phyloP scores from a whole-genome alignment of 352 stramenopile genomes.

The Halophytophthora polymorphica region DNA sequence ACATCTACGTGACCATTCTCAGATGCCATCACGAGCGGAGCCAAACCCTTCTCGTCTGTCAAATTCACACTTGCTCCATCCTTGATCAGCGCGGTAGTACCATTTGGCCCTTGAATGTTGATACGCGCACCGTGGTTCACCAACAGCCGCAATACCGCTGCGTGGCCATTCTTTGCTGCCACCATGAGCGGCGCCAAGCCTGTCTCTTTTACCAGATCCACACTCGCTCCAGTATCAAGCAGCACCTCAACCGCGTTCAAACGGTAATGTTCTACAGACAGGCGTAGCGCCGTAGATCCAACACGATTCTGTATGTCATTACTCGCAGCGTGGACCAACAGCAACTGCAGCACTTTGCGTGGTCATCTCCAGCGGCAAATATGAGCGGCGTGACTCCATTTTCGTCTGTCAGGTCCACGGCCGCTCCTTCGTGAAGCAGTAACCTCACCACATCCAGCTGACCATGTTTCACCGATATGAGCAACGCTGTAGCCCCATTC shows the following conservation, averaged over 20 bases:
- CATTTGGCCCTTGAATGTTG: background rate
- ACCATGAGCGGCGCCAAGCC: background rate
- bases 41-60: background rate
- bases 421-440: background rate
- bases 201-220: background rate
- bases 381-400: background rate
- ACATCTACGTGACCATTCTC: conserved; percentile 8
- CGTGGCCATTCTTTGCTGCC: background rate
- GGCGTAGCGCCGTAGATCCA: background rate
- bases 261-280: background rate
- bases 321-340: background rate
- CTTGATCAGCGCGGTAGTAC: background rate
- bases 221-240: background rate
- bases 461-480: too few species aligned
- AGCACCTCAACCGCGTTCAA: background rate
- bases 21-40: conserved; percentile 4
- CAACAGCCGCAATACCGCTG: background rate
- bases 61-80: background rate
- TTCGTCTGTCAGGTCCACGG: background rate
- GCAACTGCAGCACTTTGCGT: background rate
- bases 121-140: background rate
- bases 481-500: background rate
- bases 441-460: too few species aligned
- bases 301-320: background rate
- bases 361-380: background rate